phyloP scores from a whole-genome alignment of 371 early-diverging fungal species.

The Rhizopus arrhizus region DNA sequence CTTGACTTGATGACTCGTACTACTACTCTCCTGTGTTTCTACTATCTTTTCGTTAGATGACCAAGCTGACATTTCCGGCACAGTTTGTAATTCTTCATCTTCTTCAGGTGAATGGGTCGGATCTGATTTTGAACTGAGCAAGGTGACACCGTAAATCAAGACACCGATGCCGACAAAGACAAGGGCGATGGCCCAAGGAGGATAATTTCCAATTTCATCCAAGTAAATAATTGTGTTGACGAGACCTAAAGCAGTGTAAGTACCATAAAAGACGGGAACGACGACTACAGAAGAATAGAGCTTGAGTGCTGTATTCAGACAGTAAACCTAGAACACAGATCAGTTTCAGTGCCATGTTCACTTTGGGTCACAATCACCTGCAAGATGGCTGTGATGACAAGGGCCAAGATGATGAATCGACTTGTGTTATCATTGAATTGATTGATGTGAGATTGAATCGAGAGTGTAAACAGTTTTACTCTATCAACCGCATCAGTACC shows the following conservation, averaged over 20 bases:
- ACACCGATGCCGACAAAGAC: conserved; percentile 62
- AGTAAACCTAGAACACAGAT: conserved; percentile 52
- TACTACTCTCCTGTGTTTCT: conserved; percentile 1
- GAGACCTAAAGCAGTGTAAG: conserved; percentile 66
- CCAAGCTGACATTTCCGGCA: conserved; percentile 25
- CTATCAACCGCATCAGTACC: conserved; percentile 21
- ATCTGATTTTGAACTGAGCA: conserved; percentile 63
- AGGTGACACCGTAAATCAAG: conserved; percentile 58
- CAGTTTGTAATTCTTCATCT: conserved; percentile 20
- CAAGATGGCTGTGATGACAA: conserved; percentile 61
- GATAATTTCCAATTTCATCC: conserved; percentile 58
- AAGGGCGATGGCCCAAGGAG: conserved; percentile 60
- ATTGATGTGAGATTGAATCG: conserved; percentile 55
- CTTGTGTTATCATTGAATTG: conserved; percentile 66
- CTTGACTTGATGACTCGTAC: not conserved
- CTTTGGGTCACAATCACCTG: conserved; percentile 47
- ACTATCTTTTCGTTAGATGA: conserved; percentile 34
- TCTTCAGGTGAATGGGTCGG: conserved; percentile 28
- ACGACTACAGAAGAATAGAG: conserved; percentile 68
- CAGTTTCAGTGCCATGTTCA: not conserved
- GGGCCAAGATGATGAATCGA: conserved; percentile 58
- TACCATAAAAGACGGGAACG: conserved; percentile 71
- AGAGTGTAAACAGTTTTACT: conserved; percentile 60
- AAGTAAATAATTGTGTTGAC: conserved; percentile 70
- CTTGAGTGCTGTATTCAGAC: conserved; percentile 68